Percentiles rank a stretch among this genome's conserved stretches.
phyloP scores from a whole-genome alignment of 805 yeast genomes.

The Isabelozyma pseudorhagii region DNA sequence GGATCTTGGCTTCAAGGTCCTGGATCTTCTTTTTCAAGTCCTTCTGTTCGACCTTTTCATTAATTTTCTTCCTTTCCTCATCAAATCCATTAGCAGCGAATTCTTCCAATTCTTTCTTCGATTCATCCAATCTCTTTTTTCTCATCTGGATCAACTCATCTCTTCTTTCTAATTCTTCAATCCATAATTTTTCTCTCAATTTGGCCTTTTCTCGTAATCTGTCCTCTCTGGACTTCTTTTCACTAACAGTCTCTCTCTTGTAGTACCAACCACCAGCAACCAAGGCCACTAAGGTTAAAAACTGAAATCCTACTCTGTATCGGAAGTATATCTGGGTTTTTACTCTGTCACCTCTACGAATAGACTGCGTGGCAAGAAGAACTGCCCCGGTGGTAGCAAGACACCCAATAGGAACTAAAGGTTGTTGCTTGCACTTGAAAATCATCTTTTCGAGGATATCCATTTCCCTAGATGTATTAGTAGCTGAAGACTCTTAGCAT shows the following conservation, averaged over 20 bases:
- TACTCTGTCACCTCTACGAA: slow-evolving; percentile 66
- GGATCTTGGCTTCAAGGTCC: slow-evolving; percentile 1
- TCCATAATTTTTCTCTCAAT: slow-evolving; percentile 82
- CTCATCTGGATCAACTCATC: slow-evolving; percentile 70
- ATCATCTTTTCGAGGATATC: slow-evolving; percentile 54
- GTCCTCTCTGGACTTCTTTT: slow-evolving; percentile 58
- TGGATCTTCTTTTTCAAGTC: neutral
- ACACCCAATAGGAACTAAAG: slow-evolving; percentile 83
- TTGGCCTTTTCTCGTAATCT: slow-evolving; percentile 73
- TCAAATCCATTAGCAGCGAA: slow-evolving; percentile 34
- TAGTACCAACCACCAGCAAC: slow-evolving; percentile 75
- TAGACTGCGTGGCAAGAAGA: slow-evolving; percentile 69
- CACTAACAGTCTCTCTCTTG: slow-evolving; percentile 47
- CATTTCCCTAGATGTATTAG: slow-evolving; percentile 24
- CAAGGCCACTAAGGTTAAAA: slow-evolving; percentile 75
- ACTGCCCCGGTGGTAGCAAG: slow-evolving; percentile 80
- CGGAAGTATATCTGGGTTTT: slow-evolving; percentile 85
- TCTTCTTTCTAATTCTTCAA: slow-evolving; percentile 84
- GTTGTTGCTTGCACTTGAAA: slow-evolving; percentile 75
- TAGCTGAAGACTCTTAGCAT: neutral
- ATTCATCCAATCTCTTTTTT: slow-evolving; percentile 62
- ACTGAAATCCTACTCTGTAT: slow-evolving; percentile 87
- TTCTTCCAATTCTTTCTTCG: slow-evolving; percentile 41
- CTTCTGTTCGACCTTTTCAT: slow-evolving; percentile 1
- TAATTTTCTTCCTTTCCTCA: slow-evolving; percentile 15